Evolutionary conservation across 2,329 filamentous ascomycete species (phyloP).

Genomic region (Coniochaeta ligniaria): DNA sequence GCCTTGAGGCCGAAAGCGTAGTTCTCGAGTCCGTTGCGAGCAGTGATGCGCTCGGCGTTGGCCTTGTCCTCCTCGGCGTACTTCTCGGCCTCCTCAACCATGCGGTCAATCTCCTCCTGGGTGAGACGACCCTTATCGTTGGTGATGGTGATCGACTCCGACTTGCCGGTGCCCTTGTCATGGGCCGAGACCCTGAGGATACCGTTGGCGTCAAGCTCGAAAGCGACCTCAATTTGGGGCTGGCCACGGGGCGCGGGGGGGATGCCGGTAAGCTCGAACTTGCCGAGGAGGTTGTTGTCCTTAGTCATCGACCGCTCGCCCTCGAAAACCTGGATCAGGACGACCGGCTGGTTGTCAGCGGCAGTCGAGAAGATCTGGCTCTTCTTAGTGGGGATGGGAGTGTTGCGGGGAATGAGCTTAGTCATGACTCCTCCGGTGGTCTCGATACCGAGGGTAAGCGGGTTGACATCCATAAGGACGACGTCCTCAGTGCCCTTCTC

Average conservation of each 20-base stretch:
- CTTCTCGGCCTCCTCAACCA: constrained; percentile 97
- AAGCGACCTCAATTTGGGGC: constrained; percentile 96
- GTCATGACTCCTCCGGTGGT: constrained; percentile 98
- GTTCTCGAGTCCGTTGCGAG: constrained; percentile 95
- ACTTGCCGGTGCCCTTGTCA: constrained; percentile 98
- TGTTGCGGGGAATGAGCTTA: constrained; percentile 92
- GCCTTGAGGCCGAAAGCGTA: constrained; percentile 99
- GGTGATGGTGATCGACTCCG: constrained; percentile 95
- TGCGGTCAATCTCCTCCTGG: constrained; percentile 96
- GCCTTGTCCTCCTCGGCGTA: constrained; percentile 99
- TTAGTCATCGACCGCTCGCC: constrained; percentile 91
- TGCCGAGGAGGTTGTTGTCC: constrained; percentile 95
- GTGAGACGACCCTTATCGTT: constrained; percentile 98
- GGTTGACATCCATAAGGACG: constrained; percentile 97
- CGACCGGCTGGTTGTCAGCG: constrained; percentile 92
- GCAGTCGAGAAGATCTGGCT: constrained; percentile 97
- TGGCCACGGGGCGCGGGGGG: constrained; percentile 92
- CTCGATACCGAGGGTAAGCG: constrained; percentile 92
- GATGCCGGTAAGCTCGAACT: constrained; percentile 96
- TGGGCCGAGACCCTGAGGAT: constrained; percentile 93
- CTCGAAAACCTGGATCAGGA: constrained; percentile 92
- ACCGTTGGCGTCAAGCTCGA: constrained; percentile 97
- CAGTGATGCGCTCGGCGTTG: constrained; percentile 92
- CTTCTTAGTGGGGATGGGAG: constrained; percentile 91
- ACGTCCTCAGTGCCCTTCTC: constrained; percentile 74